These are phyloP conservation scores for Debaryomyces maramus DNA, from an alignment of 805 yeast genomes.

Conservation along the genomic window DNA sequence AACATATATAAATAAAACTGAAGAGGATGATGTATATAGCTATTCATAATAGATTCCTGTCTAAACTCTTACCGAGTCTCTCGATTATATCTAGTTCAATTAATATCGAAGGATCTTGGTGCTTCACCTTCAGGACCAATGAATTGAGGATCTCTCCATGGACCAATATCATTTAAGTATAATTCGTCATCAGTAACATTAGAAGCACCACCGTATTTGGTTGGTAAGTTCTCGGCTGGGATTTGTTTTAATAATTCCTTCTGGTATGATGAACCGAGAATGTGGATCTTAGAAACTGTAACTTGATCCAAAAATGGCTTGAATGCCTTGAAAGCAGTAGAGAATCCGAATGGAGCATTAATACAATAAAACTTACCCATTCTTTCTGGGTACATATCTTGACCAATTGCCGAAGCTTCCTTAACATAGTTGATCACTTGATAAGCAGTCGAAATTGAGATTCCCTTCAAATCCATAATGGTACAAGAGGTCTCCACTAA, in stretches of 20 bases:
- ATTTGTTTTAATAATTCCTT: conserved; percentile 87
- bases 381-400: conserved; percentile 97
- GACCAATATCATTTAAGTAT: conserved; percentile 88
- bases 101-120: conserved; percentile 47
- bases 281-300: conserved; percentile 91
- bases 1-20: no score
- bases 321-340: conserved; percentile 87
- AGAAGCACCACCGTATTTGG: conserved; percentile 84
- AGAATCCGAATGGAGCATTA: conserved; percentile 96
- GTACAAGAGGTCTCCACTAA: conserved; percentile 96
- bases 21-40: no score
- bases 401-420: conserved; percentile 93
- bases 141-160: conserved; percentile 89
- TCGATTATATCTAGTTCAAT: no score
- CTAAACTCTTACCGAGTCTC: no score
- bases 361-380: conserved; percentile 97
- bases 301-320: conserved; percentile 97
- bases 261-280: conserved; percentile 75
- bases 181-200: conserved; percentile 74
- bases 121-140: conserved; percentile 97
- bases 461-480: conserved; percentile 91
- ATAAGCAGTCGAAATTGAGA: conserved; percentile 78
- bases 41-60: no score
- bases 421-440: conserved; percentile 85
- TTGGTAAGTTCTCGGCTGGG: conserved; percentile 90